Evolutionary conservation across 78 protist species (phyloP).

Genomic region (Salpingoeca rosetta): DNA sequence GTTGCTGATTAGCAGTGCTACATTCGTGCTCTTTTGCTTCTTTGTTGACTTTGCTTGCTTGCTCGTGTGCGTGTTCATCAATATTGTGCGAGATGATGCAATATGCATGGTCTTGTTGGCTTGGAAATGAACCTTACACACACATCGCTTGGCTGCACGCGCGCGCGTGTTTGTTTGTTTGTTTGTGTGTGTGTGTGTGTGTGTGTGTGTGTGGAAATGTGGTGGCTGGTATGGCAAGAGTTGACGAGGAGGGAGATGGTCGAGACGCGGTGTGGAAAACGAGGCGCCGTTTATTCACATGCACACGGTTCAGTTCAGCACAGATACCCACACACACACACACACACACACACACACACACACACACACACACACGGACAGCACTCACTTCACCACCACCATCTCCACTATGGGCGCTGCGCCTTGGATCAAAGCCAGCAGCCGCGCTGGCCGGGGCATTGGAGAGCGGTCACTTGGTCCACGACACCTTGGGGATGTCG

Average conservation of each 20-base stretch:
- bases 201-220: background rate
- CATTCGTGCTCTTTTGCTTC: background rate
- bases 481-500: conserved; percentile 10
- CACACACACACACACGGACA: background rate
- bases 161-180: background rate
- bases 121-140: too few relatives aligned
- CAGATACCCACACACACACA: background rate
- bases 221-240: background rate
- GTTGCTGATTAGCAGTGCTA: background rate
- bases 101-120: too few relatives aligned
- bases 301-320: background rate
- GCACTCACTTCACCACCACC: background rate
- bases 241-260: too few relatives aligned
- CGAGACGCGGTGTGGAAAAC: background rate
- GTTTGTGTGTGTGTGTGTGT: background rate
- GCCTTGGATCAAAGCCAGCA: too few relatives aligned
- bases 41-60: background rate
- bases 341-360: background rate
- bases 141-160: background rate
- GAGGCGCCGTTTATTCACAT: background rate
- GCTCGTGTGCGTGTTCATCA: background rate
- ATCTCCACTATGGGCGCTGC: background rate
- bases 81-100: too few relatives aligned
- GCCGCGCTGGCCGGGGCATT: too few relatives aligned
- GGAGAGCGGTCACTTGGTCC: conserved; percentile 11